Evolutionary conservation across 2,329 filamentous ascomycete species (phyloP), one percentile per base, ranked within the genome.

Genomic region (Epichloe glyceriae): DNA sequence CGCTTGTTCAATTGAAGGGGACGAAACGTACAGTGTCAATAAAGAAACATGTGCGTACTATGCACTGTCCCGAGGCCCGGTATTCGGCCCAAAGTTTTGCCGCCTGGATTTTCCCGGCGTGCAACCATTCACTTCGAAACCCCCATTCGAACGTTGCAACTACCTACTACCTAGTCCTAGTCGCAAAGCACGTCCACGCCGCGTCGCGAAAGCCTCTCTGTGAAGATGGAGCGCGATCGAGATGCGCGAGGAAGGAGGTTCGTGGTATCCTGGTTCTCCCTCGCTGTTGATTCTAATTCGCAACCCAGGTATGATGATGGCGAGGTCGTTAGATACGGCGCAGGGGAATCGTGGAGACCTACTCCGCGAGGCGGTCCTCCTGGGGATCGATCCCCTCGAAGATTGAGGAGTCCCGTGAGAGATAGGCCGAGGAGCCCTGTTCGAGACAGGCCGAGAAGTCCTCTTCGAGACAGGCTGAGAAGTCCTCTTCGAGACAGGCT

Each of bases 301-400:
- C 60, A 22, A 37, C 3, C 6, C 53, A 80, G 77, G 61, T 81
- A 78, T 58, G 77, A 81, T 55, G 78, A 81, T 56, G 78, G 78
- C 43, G 78, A 81, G 65, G 78, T 81, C 50, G 75, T 79, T 55
- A 71, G 78, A 59, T 81, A 80, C 61, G 78, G 78, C 48, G 78
- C 78, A 12, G 78, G 78, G 52, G 78, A 81, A 64, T 80, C 76
- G 38, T 81, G 79, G 70, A 69, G 78, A 53, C 78, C 78, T 11
- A 80, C 75, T 52, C 78, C 78, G 47, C 65, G 73, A 50, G 68
- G 47, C 30, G 50, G 43, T 12, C 50, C 50, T 40, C 39, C 26
- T 33, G 65, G 67, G 47, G 69, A 73, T 55, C 69, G 72, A 51
- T 75, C 73, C 30, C 72, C 73, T 8, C 67, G 70, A 41, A 62